These are phyloP conservation scores for Solanum arcanum DNA, from an alignment of 257 asterid genomes.

Conservation along the genomic window DNA sequence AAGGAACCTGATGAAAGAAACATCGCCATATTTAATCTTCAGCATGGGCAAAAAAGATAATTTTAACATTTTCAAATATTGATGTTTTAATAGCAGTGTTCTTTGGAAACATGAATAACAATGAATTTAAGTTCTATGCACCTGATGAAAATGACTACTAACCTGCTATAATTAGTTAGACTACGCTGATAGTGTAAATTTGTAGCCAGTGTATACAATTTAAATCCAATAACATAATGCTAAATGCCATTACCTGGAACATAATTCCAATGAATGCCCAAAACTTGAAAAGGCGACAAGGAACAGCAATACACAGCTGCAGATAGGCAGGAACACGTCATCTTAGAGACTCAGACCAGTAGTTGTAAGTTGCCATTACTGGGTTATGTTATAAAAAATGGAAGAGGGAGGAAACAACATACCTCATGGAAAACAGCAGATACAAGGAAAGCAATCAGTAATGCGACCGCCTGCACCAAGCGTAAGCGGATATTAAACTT, in stretches of 20 bases:
- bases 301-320: conserved; percentile 94
- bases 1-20: conserved; percentile 62
- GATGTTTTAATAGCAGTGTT: neutral
- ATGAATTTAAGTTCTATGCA: neutral
- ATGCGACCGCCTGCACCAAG: conserved; percentile 56
- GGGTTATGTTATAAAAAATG: neutral
- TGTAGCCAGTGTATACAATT: neutral
- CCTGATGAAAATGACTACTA: neutral
- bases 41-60: neutral
- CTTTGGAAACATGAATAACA: neutral
- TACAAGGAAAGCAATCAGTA: conserved; percentile 70
- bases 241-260: conserved; percentile 58
- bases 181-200: neutral
- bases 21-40: neutral
- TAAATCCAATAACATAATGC: neutral
- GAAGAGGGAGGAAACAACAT: neutral
- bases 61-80: neutral
- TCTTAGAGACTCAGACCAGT: neutral
- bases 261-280: conserved; percentile 93
- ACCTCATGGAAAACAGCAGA: conserved; percentile 99
- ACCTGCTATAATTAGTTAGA: neutral
- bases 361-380: neutral
- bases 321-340: conserved; percentile 4
- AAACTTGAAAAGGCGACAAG: conserved; percentile 88
- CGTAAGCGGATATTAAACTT: neutral